phyloP scores from a whole-genome alignment of 192 early-diverging fungal species.

The Coemansia sp. region DNA sequence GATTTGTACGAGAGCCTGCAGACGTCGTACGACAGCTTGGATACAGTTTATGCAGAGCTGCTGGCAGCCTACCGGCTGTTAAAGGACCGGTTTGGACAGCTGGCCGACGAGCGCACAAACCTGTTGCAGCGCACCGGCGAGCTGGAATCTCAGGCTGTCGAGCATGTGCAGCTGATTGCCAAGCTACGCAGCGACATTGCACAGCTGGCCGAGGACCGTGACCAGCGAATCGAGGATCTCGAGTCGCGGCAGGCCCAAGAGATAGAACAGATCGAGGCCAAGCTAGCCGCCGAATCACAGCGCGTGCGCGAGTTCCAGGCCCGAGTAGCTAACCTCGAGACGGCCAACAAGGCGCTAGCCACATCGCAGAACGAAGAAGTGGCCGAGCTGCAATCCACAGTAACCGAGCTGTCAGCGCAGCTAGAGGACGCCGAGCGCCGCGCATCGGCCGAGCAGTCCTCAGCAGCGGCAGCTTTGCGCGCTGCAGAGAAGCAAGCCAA shows the following conservation, averaged over 20 bases:
- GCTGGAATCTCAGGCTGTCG: constrained; percentile 2
- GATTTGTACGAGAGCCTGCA: constrained; percentile 39
- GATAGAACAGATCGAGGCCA: constrained; percentile 14
- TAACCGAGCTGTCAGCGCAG: constrained; percentile 28
- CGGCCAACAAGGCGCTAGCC: constrained; percentile 23
- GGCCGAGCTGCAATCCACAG: constrained; percentile 14
- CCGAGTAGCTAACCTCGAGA: constrained; percentile 18
- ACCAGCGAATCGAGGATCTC: constrained; percentile 6
- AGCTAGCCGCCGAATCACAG: constrained; percentile 12
- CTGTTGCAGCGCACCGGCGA: constrained; percentile 8
- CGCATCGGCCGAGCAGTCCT: constrained; percentile 12
- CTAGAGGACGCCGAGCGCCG: constrained; percentile 22
- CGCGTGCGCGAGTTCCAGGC: constrained; percentile 13
- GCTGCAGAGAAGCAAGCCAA: constrained; percentile 13
- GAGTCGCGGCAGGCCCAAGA: constrained; percentile 14
- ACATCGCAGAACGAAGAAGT: constrained; percentile 34
- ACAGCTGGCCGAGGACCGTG: neutral
- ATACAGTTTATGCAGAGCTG: constrained; percentile 35
- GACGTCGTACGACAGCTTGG: constrained; percentile 24
- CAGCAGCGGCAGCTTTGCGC: constrained; percentile 9
- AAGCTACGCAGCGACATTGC: constrained; percentile 7
- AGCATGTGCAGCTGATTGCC: constrained; percentile 2
- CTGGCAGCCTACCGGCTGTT: constrained; percentile 35
- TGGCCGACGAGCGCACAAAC: constrained; percentile 19
- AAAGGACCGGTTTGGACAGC: constrained; percentile 27